Base-by-base conservation (phyloP, 78 protist genomes). In the Dictyostelium firmibasis region DNA sequence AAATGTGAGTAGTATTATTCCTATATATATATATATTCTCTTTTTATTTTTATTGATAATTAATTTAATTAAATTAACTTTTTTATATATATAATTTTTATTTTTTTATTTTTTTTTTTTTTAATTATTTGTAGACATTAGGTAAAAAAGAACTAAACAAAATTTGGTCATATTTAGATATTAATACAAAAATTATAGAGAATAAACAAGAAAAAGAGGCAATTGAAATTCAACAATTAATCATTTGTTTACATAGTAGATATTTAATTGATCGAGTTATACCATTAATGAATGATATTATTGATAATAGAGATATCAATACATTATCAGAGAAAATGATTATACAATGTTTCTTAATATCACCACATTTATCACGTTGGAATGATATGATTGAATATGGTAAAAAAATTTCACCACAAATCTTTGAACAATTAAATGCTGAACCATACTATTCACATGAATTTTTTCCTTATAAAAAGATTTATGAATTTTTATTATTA, bases 191-290 rank as follows among this genome's bases (percentile, higher is more conserved):
- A 16, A 33, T 5, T 31, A 16, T 72, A 29, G 38, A 72, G 2
- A 29, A 67, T 10, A 14, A 14, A 31, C 23, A 14, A 31, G 44
- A 33, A 7, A 72, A 72, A 33, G 79, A 72, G 4, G 25, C 38
- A 16, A 72, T 72, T 8, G 79, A 72, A 72, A 16, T 72, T 14
- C 79, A 72, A 72, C 79, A 72, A 72, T 33, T 72, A 18, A 16
- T 72, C 16, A 31, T 72, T 14, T 27, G 79, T 72, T 72, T 72
- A 27, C 79, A 72, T 33, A 72, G 79, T 33, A 72, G 79, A 72
- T 72, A 27, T 72, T 72, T 72, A 72, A 29, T 72, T 33, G 44
- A 20, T 18, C 29, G 20, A 72, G 23, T 72, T 1, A 33, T 16
- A 29, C 14, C 25, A 16, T 33, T 72, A 72, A 33, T 72, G 79